Conservation (phyloP, 345 rosid genomes). For the Gossypium sturtianum region DNA sequence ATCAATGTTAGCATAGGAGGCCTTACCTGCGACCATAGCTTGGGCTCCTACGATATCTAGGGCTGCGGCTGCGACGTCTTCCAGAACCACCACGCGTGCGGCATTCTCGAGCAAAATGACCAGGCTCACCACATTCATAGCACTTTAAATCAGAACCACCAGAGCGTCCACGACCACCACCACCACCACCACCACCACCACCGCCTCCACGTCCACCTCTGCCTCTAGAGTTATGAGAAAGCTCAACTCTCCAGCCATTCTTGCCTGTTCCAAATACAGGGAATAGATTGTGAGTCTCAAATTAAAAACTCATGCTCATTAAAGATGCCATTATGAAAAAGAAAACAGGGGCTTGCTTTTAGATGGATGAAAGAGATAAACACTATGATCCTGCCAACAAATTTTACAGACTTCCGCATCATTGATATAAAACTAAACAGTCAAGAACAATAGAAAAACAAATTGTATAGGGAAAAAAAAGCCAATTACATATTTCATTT, state of each 20-base stretch:
- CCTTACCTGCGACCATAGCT: constrained; percentile 76
- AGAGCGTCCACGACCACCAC: constrained; percentile 48
- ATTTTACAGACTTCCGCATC: not conserved
- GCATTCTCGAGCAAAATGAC: constrained; percentile 93
- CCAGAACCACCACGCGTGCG: constrained; percentile 63
- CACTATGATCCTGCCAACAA: not conserved
- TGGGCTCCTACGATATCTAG: constrained; percentile 79
- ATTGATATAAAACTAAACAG: not conserved
- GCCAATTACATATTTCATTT: too few species aligned
- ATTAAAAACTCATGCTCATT: not conserved
- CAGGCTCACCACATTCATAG: constrained; percentile 88
- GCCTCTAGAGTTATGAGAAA: constrained; percentile 73
- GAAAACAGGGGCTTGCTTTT: not conserved
- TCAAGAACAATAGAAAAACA: not conserved
- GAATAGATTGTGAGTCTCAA: not conserved
- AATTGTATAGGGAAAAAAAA: not conserved
- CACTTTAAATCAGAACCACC: constrained; percentile 90
- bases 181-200: constrained; percentile 48
- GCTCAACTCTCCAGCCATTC: constrained; percentile 90
- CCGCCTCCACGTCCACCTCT: constrained; percentile 56
- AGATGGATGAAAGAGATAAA: not conserved
- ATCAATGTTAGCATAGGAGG: not conserved
- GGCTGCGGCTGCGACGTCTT: constrained; percentile 77
- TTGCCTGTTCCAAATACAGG: constrained; percentile 40
- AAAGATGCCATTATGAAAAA: not conserved